phyloP scores from a whole-genome alignment of 2,329 filamentous ascomycete genomes.

The Ceratocystis ficicola region DNA sequence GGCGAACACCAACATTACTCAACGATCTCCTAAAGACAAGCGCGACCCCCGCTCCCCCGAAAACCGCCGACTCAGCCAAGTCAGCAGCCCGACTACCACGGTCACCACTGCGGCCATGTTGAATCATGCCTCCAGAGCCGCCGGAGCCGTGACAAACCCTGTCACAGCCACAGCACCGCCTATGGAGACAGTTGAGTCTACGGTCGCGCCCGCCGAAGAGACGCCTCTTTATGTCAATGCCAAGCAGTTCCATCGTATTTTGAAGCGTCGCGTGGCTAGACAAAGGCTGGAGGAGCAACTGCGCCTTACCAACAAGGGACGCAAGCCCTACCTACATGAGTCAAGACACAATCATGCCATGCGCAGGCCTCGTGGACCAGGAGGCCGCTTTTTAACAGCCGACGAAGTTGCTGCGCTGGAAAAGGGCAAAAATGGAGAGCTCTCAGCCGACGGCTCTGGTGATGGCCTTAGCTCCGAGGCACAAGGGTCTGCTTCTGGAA shows the following conservation, averaged over 20 bases:
- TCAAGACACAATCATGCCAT: constrained; percentile 97
- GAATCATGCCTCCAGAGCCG: constrained; percentile 48
- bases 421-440: constrained; percentile 28
- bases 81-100: constrained; percentile 62
- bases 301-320: constrained; percentile 81
- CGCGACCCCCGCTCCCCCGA: constrained; percentile 62
- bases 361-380: constrained; percentile 84
- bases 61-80: constrained; percentile 59
- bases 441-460: not conserved
- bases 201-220: constrained; percentile 59
- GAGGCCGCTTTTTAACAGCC: constrained; percentile 88
- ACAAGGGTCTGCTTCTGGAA: constrained; percentile 31
- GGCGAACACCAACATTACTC: constrained; percentile 49
- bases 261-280: constrained; percentile 84
- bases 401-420: constrained; percentile 68
- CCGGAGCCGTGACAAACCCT: constrained; percentile 63
- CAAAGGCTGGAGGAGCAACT: constrained; percentile 90
- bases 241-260: constrained; percentile 94
- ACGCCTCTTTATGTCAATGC: constrained; percentile 95
- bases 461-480: constrained; percentile 26
- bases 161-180: constrained; percentile 55
- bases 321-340: constrained; percentile 94
- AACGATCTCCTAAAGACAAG: constrained; percentile 41
- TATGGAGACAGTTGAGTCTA: constrained; percentile 62
- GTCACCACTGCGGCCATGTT: constrained; percentile 65